Evolutionary conservation across 2,329 filamentous ascomycete species (phyloP), one percentile per base, ranked within the genome.

Genomic region (Lachnellula arida): DNA sequence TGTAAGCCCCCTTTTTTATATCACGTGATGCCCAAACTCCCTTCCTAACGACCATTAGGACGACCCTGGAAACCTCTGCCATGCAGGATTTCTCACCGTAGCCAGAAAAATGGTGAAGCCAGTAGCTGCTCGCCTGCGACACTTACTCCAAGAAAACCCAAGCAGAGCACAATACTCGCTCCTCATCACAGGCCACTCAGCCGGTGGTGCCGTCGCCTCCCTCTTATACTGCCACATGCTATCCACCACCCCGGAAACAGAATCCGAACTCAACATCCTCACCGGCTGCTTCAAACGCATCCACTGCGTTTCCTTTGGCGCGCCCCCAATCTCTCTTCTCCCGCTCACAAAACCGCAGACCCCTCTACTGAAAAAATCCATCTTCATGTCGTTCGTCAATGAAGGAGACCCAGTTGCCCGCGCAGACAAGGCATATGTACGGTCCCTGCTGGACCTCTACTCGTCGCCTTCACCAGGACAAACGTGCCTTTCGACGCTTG

Each of bases 241-340:
- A 40, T 76, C 83, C 2, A 77, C 74, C 2, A 80, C 78, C 1
- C 71, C 70, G 12, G 71, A 71, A 2, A 76, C 86, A 3, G 70
- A 76, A 43, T 90, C 86, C 6, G 87, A 93, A 66, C 81, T 96
- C 44, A 89, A 80, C 58, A 70, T 76, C 34, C 78, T 95, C 4
- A 85, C 87, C 0, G 78, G 78, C 1, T 85, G 78, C 71, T 94
- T 96, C 74, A 87, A 86, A 66, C 79, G 89, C 43, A 80, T 95
- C 3, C 90, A 96, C 71, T 96, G 91, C 72, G 76, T 95, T 42
- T 92, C 87, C 0, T 95, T 95, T 63, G 91, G 91, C n/a, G 81
- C 89, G 0, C 91, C 91, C 1, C 90, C 91, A 0, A 77, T 95
- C 2, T 87, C 85, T 19, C 76, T 91, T 0, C 76, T 88, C 1